Evolutionary conservation across 768 basidiomycete genomes (phyloP), one percentile per base, ranked within the genome.

Genomic region (Pulveroboletus ravenelii): DNA sequence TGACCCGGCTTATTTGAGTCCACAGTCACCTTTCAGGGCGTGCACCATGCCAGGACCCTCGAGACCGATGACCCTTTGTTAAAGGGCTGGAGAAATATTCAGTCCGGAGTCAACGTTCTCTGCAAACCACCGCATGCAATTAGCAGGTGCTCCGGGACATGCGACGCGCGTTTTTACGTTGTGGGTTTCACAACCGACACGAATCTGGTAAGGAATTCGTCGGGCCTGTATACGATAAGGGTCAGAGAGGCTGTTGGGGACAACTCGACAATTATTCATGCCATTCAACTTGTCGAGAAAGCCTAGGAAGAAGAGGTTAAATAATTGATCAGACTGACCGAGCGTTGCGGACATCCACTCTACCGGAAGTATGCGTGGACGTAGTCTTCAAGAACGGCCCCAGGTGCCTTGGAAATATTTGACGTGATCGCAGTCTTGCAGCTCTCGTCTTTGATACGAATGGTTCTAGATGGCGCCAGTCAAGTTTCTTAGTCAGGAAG

Each of bases 281-380:
- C 34, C 85, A 85, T 67, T 87, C 84, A 53, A 86, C 84, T 85
- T n/a, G n/a, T n/a, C 84, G 39, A 87, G 62, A 60, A 86, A 73
- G 70, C 81, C 80, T 82, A 29, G 39, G 15, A 20, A n/a, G 17
- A 39, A n/a, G 17, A 39, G 35, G 25, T 31, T 29, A 46, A 17
- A 29, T 20, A 10, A 50, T 18, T 7, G 15, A 38, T 18, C 29
- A 48, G 29, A 50, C 4, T 23, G 20, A 23, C 34, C 32, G 15
- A 37, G 34, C 30, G 1, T n/a, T 35, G 40, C 38, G 20, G 41
- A 45, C 14, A 69, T 80, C 41, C 53, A 82, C 81, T 84, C 83
- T 84, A 85, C 2, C 82, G 78, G 70, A 85, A 84, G 63, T 85
- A 87, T 1, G 77, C 73, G 29, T 74, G 65, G 48, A 85, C 80